Base-by-base conservation (phyloP, 2,329 filamentous ascomycete genomes). In the Colletotrichum neosansevieriae region DNA sequence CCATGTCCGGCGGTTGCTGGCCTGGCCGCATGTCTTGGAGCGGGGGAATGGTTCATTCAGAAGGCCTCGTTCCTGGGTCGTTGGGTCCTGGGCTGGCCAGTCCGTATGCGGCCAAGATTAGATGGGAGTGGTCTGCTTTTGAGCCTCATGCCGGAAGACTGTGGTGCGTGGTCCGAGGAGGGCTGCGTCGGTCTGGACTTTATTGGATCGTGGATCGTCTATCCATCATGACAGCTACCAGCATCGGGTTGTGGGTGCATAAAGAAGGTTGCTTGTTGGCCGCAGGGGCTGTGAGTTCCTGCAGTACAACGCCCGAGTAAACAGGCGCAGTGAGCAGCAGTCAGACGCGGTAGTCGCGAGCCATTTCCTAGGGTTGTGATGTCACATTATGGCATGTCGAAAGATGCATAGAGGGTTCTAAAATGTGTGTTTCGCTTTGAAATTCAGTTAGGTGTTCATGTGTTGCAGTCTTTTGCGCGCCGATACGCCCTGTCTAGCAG, bases 401-500 rank as follows among this genome's bases (percentile, higher is more conserved):
- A 36, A 36, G 38, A 42, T 19, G n/a, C 19, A 47, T 67, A 34
- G 34, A 12, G 15, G 4, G 19, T 32, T 64, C 15, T 24, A 42
- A 17, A 59, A 49, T 29, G 36, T 29, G 36, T 44, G 56, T 24
- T 56, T 66, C 56, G 54, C 54, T 60, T 56, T 60, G 54, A 60
- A 69, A 69, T 56, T 66, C 45, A 62, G 49, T 54, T 66, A 69
- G 63, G 66, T 66, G 67, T 69, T 69, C 67, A 63, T 47, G 44
- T 62, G 63, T 67, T 75, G 66, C 72, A 74, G 73, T 78, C 78
- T 78, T 79, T 79, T 79, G 72, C 79, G 75, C 79, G 78, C 80
- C 81, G 70, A 68, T 76, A 81, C 81, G 79, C 82, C 66, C 80
- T 75, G 79, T 80, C 78, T 80, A 79, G 59, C 57, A 74, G 74